These are phyloP conservation scores for Yamadazyma jaroonii DNA, from an alignment of 1,139 yeast genomes.

Conservation along the genomic window DNA sequence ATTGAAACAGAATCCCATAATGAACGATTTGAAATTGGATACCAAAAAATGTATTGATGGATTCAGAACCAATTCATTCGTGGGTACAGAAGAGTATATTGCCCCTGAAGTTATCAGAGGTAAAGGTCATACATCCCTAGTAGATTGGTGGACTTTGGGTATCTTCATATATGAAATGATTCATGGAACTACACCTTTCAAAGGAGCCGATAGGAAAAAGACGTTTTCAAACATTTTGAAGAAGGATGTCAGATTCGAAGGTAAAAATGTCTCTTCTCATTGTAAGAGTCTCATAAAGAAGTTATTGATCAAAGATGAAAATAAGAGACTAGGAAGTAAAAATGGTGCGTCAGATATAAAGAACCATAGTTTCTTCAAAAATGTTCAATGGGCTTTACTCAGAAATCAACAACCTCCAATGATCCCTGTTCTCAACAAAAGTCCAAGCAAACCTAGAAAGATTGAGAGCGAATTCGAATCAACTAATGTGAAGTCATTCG, in stretches of 20 bases:
- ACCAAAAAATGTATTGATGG: slow-evolving; percentile 95
- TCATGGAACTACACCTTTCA: slow-evolving; percentile 93
- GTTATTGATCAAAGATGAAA: slow-evolving; percentile 82
- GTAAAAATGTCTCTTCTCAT: slow-evolving; percentile 51
- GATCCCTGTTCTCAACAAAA: slow-evolving; percentile 78
- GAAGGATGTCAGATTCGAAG: slow-evolving; percentile 69
- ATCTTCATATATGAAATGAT: slow-evolving; percentile 90
- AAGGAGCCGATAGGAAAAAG: slow-evolving; percentile 81
- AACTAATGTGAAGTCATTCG: background rate
- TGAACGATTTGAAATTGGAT: slow-evolving; percentile 50
- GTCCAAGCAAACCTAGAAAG: slow-evolving; percentile 23
- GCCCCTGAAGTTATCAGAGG: slow-evolving; percentile 98
- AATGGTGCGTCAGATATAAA: slow-evolving; percentile 95
- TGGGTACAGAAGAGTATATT: slow-evolving; percentile 96
- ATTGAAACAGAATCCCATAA: slow-evolving; percentile 12
- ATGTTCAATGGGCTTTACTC: slow-evolving; percentile 90
- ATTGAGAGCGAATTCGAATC: slow-evolving; percentile 34
- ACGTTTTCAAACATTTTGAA: slow-evolving; percentile 87
- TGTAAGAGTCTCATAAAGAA: slow-evolving; percentile 82
- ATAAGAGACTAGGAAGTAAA: slow-evolving; percentile 81
- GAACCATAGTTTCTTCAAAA: slow-evolving; percentile 85
- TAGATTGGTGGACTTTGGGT: slow-evolving; percentile 99
- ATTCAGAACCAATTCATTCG: slow-evolving; percentile 93
- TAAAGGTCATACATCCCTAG: slow-evolving; percentile 95
- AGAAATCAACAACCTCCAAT: slow-evolving; percentile 93